phyloP scores from a whole-genome alignment of 2,329 filamentous ascomycete genomes.

The Penicillium crustosum region DNA sequence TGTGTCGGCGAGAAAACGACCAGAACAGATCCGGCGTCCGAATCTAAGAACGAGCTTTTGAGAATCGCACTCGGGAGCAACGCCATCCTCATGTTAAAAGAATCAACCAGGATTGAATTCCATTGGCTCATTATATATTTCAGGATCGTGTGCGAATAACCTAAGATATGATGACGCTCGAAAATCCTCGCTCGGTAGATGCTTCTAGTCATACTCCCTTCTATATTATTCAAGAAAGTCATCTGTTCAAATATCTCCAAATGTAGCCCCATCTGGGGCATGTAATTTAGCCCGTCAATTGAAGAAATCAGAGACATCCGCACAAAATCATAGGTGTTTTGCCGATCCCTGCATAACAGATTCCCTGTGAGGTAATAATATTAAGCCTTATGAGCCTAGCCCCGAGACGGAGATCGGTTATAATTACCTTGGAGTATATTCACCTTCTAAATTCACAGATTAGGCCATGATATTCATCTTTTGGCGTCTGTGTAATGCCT shows the following conservation, averaged over 20 bases:
- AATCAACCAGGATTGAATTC: slow-evolving; percentile 48
- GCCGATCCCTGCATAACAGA: not conserved
- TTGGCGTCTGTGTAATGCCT: not conserved
- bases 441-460: not conserved
- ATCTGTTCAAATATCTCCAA: not conserved
- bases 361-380: no score
- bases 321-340: not conserved
- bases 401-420: no score
- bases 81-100: slow-evolving; percentile 36
- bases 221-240: not conserved
- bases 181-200: no score
- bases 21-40: slow-evolving; percentile 45
- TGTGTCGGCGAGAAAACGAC: slow-evolving; percentile 42
- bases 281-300: not conserved
- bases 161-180: not conserved
- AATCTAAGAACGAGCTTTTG: slow-evolving; percentile 35
- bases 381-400: no score
- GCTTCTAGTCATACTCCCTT: no score
- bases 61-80: slow-evolving; percentile 26
- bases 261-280: not conserved
- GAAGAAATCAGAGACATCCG: no score
- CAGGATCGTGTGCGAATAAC: slow-evolving; percentile 33
- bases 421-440: no score
- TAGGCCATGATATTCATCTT: not conserved
- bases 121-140: slow-evolving; percentile 36